Conservation (phyloP, 305 asterid genomes). For the Plantago rigida region DNA sequence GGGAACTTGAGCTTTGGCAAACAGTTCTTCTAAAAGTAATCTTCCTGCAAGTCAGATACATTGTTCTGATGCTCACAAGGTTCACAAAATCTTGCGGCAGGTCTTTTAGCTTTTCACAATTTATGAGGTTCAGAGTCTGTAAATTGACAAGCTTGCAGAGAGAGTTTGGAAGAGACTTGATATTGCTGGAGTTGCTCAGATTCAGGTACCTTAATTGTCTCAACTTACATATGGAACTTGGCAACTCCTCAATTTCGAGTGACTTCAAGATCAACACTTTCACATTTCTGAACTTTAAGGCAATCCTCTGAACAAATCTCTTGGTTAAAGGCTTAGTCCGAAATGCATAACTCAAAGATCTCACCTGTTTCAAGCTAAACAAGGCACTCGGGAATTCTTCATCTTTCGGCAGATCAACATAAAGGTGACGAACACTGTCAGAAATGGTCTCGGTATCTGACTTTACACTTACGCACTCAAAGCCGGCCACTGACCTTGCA, state of each 20-base stretch:
- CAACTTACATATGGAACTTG: conserved; percentile 37
- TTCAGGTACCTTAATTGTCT: conserved; percentile 34
- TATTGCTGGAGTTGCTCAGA: conserved; percentile 31
- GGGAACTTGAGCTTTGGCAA: conserved; percentile 28
- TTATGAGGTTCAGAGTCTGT: conserved; percentile 45
- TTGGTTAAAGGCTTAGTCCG: conserved; percentile 27
- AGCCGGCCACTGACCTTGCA: conserved; percentile 41
- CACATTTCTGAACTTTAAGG: conserved; percentile 27
- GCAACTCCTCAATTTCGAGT: conserved; percentile 37
- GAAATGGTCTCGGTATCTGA: conserved; percentile 22
- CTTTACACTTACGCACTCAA: conserved; percentile 32
- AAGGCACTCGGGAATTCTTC: conserved; percentile 26
- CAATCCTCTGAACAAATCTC: conserved; percentile 24
- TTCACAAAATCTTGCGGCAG: conserved; percentile 29
- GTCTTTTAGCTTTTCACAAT: conserved; percentile 39
- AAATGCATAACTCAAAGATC: conserved; percentile 33
- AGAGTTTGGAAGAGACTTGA: conserved; percentile 35
- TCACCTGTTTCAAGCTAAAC: conserved; percentile 30
- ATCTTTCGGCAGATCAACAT: conserved; percentile 23
- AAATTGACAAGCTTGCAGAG: conserved; percentile 39
- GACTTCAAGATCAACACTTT: conserved; percentile 33
- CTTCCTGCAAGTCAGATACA: conserved; percentile 38
- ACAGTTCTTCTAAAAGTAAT: conserved; percentile 24
- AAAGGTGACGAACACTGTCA: conserved; percentile 33
- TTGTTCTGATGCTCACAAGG: conserved; percentile 31